phyloP scores from a whole-genome alignment of 208 protist species.

The Leishmania mexicana region DNA sequence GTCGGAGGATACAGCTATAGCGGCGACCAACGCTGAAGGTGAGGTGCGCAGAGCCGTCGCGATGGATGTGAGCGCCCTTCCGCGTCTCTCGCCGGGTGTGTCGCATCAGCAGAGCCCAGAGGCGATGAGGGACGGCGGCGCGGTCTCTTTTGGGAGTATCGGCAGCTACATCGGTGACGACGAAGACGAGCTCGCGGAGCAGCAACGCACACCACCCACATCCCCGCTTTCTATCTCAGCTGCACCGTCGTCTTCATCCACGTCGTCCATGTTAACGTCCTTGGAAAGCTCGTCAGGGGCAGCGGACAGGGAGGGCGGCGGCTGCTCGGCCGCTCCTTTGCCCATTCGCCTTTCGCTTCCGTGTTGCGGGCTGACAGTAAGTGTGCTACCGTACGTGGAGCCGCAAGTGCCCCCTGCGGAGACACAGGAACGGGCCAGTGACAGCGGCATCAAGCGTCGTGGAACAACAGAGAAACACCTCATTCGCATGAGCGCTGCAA shows the following conservation, averaged over 20 bases:
- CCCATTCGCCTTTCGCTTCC: conserved; percentile 23
- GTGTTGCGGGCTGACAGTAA: conserved; percentile 31
- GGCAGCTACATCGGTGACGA: neutral
- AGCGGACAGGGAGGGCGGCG: neutral
- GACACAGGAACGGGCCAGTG: neutral
- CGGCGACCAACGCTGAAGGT: neutral
- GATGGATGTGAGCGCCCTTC: neutral
- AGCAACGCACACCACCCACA: neutral
- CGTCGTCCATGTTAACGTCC: neutral
- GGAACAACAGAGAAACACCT: neutral
- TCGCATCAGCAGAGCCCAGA: neutral
- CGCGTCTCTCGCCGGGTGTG: neutral
- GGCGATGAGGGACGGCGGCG: neutral
- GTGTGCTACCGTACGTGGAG: conserved; percentile 9
- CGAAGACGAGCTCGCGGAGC: neutral
- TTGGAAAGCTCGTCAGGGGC: neutral
- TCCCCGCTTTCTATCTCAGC: neutral
- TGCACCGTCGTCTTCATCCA: neutral
- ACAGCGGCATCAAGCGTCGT: conserved; percentile 1
- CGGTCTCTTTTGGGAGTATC: neutral
- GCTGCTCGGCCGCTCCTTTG: neutral
- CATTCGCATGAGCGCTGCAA: neutral
- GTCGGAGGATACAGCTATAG: neutral
- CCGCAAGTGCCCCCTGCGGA: neutral
- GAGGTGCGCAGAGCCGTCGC: neutral